These are phyloP conservation scores for Phytophthora cactorum DNA, from an alignment of 352 stramenopile species.

Conservation along the genomic window DNA sequence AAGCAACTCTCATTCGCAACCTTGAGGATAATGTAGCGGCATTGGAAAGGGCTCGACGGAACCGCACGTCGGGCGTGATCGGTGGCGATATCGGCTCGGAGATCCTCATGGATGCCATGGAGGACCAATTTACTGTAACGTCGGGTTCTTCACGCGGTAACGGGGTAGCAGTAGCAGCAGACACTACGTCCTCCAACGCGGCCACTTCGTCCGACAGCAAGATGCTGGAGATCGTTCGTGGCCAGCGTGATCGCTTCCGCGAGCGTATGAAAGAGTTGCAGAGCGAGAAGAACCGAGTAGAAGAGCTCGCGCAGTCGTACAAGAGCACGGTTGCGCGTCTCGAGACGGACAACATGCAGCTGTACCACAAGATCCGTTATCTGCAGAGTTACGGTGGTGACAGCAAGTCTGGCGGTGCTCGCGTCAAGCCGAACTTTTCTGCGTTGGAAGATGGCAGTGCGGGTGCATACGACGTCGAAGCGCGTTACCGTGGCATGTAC, in stretches of 20 bases:
- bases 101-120: constrained; percentile 77
- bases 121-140: constrained; percentile 51
- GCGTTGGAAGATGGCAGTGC: constrained; percentile 49
- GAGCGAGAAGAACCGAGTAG: constrained; percentile 69
- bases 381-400: constrained; percentile 76
- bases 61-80: constrained; percentile 24
- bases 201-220: constrained; percentile 62
- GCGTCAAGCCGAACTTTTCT: constrained; percentile 28
- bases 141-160: constrained; percentile 26
- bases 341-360: constrained; percentile 91
- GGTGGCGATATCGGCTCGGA: constrained; percentile 61
- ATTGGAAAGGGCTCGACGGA: constrained; percentile 53
- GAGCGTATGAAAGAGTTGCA: constrained; percentile 87
- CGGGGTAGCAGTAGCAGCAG: constrained; percentile 10
- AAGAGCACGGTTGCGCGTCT: constrained; percentile 74
- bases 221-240: constrained; percentile 86
- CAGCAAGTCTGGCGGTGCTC: constrained; percentile 22
- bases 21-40: constrained; percentile 74
- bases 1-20: constrained; percentile 53
- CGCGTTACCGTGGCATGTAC: constrained; percentile 89
- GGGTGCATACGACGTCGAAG: constrained; percentile 57
- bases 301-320: constrained; percentile 69
- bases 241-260: constrained; percentile 82
- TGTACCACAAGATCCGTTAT: constrained; percentile 92
- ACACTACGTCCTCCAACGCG: constrained; percentile 13